Percentiles rank a stretch among this genome's conserved stretches.
These are phyloP conservation scores for Clarireedia sp. DNA, from an alignment of 2,329 filamentous ascomycete genomes.

Conservation along the genomic window DNA sequence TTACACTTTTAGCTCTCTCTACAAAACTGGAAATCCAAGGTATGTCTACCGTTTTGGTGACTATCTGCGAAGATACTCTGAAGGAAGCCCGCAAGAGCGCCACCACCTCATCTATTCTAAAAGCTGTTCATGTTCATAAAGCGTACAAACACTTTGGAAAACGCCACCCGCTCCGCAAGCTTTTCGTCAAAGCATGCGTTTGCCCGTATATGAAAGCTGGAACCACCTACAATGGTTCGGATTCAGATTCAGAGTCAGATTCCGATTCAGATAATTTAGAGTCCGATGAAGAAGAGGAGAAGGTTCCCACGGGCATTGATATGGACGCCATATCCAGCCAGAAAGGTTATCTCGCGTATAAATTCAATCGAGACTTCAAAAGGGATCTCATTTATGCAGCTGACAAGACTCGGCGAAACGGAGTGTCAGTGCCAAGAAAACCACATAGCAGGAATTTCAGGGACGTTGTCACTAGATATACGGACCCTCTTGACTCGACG, in stretches of 20 bases:
- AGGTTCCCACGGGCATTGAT: background rate
- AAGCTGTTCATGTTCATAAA: conserved; percentile 2
- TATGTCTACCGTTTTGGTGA: background rate
- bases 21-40: background rate
- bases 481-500: conserved; percentile 1
- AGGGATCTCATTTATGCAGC: background rate
- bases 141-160: background rate
- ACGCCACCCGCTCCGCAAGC: conserved; percentile 3
- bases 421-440: background rate
- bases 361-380: background rate
- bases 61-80: background rate
- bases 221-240: background rate
- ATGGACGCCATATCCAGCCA: background rate
- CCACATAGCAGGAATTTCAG: background rate
- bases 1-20: background rate
- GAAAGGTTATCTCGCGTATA: background rate
- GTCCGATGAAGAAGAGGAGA: background rate
- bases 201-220: background rate
- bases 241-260: too few relatives aligned
- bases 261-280: background rate
- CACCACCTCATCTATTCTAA: background rate
- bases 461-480: background rate
- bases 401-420: background rate
- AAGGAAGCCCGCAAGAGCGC: background rate
- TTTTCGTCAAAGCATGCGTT: conserved; percentile 8